Conservation (phyloP, 2,329 filamentous ascomycete species). For the Microcera coccophila region DNA sequence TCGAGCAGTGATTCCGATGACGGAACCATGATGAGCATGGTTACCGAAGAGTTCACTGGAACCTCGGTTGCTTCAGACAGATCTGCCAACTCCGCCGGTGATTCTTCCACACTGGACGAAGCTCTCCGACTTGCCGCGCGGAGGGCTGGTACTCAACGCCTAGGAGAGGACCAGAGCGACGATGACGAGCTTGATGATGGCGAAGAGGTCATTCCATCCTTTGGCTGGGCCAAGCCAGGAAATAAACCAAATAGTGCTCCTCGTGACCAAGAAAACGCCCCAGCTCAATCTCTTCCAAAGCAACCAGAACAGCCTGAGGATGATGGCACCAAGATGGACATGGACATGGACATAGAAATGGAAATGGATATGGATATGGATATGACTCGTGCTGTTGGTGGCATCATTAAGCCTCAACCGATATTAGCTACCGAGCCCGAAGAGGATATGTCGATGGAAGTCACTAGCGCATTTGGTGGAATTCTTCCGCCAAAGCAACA, state of each 20-base stretch:
- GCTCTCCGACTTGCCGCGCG: constrained; percentile 71
- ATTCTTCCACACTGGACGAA: constrained; percentile 71
- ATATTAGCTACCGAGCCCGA: constrained; percentile 48
- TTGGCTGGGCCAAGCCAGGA: constrained; percentile 66
- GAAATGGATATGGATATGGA: constrained; percentile 53
- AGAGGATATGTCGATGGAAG: constrained; percentile 88
- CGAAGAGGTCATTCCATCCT: constrained; percentile 71
- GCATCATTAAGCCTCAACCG: constrained; percentile 46
- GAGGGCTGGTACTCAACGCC: constrained; percentile 68
- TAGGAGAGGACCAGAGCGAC: constrained; percentile 48
- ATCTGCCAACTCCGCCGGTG: constrained; percentile 57
- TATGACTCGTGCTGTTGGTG: constrained; percentile 52
- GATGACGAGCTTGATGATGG: constrained; percentile 60
- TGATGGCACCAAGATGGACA: constrained; percentile 29
- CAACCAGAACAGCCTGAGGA: constrained; percentile 16
- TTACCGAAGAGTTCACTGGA: constrained; percentile 71
- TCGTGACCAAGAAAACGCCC: constrained; percentile 41
- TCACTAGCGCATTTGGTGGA: constrained; percentile 75
- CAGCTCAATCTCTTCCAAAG: constrained; percentile 16
- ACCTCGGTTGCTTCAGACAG: constrained; percentile 61
- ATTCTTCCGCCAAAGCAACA: constrained; percentile 56
- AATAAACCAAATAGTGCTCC: constrained; percentile 27
- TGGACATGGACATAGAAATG: no score
- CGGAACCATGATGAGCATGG: constrained; percentile 77
- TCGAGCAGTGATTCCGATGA: constrained; percentile 62